Conservation (phyloP, 192 early-diverging fungal genomes). For the Coemansia sp. region DNA sequence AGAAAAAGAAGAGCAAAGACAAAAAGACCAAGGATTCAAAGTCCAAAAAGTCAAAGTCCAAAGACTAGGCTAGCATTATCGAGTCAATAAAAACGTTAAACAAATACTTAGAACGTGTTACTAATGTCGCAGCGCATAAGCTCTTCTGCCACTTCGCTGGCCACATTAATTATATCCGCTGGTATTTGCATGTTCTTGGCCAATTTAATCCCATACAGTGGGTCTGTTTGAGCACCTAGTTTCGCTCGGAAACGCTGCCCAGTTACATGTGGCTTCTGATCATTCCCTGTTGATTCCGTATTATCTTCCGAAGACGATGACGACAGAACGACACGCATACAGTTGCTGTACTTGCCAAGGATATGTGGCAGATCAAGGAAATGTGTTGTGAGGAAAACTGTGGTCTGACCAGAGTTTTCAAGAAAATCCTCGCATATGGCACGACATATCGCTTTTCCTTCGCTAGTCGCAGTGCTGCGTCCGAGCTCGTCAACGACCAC, state of each 20-base stretch:
- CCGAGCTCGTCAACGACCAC: slow-evolving; percentile 93
- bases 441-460: slow-evolving; percentile 70
- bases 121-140: slow-evolving; percentile 1
- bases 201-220: slow-evolving; percentile 40
- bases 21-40: slow-evolving; percentile 19
- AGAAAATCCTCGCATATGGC: slow-evolving; percentile 73
- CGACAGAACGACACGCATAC: slow-evolving; percentile 27
- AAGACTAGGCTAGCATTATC: background rate
- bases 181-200: slow-evolving; percentile 36
- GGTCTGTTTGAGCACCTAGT: slow-evolving; percentile 17
- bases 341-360: slow-evolving; percentile 57
- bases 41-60: slow-evolving; percentile 7
- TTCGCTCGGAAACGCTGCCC: slow-evolving; percentile 19
- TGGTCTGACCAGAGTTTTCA: slow-evolving; percentile 23
- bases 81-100: background rate
- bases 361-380: slow-evolving; percentile 64
- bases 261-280: background rate
- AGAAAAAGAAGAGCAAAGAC: slow-evolving; percentile 16
- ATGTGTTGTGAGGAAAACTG: slow-evolving; percentile 76
- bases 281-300: background rate
- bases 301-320: background rate
- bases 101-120: slow-evolving; percentile 2
- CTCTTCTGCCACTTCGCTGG: slow-evolving; percentile 48
- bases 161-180: slow-evolving; percentile 21
- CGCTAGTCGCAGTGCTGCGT: slow-evolving; percentile 51